phyloP scores from a whole-genome alignment of 306 rosid species.

The Morella rubra region DNA sequence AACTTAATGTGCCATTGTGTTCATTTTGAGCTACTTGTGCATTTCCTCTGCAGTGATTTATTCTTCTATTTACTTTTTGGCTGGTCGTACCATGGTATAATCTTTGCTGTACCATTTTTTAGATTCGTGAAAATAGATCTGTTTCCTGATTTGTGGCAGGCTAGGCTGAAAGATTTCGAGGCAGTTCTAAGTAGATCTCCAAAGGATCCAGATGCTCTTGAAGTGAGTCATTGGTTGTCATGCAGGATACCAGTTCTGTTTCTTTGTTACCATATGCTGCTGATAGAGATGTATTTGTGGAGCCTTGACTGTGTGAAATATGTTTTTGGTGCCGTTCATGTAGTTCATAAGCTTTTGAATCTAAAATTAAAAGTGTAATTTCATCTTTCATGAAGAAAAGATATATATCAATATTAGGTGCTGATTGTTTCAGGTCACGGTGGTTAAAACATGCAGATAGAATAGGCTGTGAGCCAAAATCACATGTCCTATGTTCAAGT shows the following conservation, averaged over 20 bases:
- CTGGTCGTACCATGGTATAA: background rate
- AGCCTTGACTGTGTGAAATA: background rate
- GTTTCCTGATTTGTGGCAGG: conserved; percentile 52
- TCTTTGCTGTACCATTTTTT: background rate
- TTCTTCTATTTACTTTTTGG: conserved; percentile 10
- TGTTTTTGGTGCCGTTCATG: background rate
- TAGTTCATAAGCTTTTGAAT: background rate
- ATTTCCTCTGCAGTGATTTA: background rate
- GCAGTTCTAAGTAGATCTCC: conserved; percentile 63
- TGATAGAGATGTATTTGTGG: background rate
- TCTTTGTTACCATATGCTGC: conserved; percentile 27
- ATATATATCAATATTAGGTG: background rate
- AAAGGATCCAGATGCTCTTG: conserved; percentile 75
- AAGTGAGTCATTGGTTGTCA: conserved; percentile 55
- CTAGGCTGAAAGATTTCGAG: conserved; percentile 73
- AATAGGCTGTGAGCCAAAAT: background rate
- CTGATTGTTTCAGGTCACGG: background rate
- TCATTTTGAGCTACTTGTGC: background rate
- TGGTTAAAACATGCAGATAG: background rate
- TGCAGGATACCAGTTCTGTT: conserved; percentile 26
- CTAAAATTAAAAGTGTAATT: background rate
- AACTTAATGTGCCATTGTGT: background rate
- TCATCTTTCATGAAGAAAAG: background rate
- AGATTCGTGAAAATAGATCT: conserved; percentile 14
- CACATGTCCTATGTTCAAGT: background rate